phyloP scores from a whole-genome alignment of 768 basidiomycete species.

The Gautieria morchelliformis region DNA sequence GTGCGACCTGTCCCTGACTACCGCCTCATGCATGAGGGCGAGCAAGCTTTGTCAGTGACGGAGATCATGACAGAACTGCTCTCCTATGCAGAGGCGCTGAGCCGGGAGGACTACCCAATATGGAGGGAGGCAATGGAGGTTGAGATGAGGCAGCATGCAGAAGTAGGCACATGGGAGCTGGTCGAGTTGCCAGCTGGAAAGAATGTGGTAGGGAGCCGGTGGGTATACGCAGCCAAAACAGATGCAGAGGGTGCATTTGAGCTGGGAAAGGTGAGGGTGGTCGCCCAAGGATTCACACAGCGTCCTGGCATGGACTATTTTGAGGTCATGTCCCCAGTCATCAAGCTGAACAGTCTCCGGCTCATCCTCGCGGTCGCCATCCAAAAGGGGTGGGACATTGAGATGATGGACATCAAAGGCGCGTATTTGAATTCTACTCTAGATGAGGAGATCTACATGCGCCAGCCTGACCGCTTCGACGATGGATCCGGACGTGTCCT shows the following conservation, averaged over 20 bases:
- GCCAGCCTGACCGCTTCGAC: conserved; percentile 13
- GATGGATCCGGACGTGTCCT: conserved; percentile 15
- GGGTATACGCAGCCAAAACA: conserved; percentile 20
- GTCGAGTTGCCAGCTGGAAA: conserved; percentile 12
- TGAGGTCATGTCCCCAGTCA: conserved; percentile 31
- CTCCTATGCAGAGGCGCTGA: conserved; percentile 8
- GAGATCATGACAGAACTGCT: background rate
- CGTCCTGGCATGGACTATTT: conserved; percentile 18
- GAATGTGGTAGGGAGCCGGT: conserved; percentile 14
- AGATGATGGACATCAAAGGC: conserved; percentile 21
- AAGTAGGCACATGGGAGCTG: conserved; percentile 16
- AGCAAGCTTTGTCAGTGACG: background rate
- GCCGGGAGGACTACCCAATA: conserved; percentile 7
- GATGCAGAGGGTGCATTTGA: conserved; percentile 15
- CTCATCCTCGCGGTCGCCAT: conserved; percentile 19
- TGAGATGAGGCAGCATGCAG: conserved; percentile 15
- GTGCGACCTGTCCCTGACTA: too few relatives aligned
- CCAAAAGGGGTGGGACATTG: conserved; percentile 17
- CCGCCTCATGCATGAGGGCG: background rate
- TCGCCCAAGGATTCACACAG: conserved; percentile 16
- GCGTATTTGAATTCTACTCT: conserved; percentile 23
- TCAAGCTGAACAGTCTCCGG: conserved; percentile 25
- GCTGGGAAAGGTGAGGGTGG: conserved; percentile 16
- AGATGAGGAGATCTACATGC: conserved; percentile 25
- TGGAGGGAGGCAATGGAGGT: conserved; percentile 19